These are phyloP conservation scores for Dryas alaskensis DNA, from an alignment of 306 rosid genomes.

Conservation along the genomic window DNA sequence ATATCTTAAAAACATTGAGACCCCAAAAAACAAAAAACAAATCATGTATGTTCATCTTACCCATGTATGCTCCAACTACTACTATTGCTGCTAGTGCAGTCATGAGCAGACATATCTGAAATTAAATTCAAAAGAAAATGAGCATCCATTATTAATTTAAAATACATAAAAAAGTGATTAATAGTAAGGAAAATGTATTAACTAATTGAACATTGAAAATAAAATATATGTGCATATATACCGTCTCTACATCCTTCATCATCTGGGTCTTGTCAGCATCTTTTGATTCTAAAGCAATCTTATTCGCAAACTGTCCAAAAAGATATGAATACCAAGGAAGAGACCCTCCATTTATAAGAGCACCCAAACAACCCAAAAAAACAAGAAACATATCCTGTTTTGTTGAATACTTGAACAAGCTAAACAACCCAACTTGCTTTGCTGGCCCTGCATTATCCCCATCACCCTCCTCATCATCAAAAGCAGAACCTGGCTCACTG, in stretches of 20 bases:
- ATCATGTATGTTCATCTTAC: conserved; percentile 38
- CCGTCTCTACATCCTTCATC: conserved; percentile 61
- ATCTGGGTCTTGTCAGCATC: conserved; percentile 30
- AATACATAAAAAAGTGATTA: not conserved
- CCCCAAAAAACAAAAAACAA: not conserved
- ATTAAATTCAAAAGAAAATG: conserved; percentile 19
- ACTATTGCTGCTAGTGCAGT: conserved; percentile 64
- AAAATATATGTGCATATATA: conserved; percentile 10
- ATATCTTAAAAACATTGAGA: not conserved
- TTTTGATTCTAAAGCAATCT: conserved; percentile 47
- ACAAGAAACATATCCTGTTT: conserved; percentile 75
- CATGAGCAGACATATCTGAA: conserved; percentile 73
- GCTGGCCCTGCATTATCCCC: conserved; percentile 48
- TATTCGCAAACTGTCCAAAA: conserved; percentile 65
- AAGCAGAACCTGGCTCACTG: conserved; percentile 27
- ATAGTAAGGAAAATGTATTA: not conserved
- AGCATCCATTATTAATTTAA: not conserved
- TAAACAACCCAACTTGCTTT: conserved; percentile 58
- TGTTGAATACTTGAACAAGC: conserved; percentile 78
- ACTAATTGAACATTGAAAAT: not conserved
- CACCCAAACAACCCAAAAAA: conserved; percentile 81
- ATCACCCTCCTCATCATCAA: conserved; percentile 44
- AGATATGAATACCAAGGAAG: conserved; percentile 81
- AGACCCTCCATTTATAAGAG: conserved; percentile 83
- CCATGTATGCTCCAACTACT: conserved; percentile 75